These are phyloP conservation scores for Houttuynia cordata DNA, from an alignment of 164 flowering plant genomes.

Conservation along the genomic window DNA sequence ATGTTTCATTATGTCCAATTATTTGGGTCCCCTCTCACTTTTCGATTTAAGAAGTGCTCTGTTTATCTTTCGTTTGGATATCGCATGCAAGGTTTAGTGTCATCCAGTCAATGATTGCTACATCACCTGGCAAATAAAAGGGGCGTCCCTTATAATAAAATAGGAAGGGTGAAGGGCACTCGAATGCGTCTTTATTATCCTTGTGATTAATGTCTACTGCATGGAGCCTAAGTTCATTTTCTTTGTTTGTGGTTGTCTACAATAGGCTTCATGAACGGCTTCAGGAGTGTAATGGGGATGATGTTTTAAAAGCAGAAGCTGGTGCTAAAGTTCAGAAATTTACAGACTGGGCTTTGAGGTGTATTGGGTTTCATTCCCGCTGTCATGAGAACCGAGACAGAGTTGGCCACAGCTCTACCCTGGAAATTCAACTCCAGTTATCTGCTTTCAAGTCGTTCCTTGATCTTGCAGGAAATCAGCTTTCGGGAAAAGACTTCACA, in stretches of 20 bases:
- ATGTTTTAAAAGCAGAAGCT: conserved; percentile 88
- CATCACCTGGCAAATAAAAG: too few relatives aligned
- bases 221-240: conserved; percentile 1
- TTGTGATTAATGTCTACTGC: background rate
- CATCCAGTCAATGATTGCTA: too few relatives aligned
- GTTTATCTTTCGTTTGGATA: too few relatives aligned
- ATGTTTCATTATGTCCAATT: too few relatives aligned
- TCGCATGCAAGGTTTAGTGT: too few relatives aligned
- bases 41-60: too few relatives aligned
- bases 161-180: too few relatives aligned
- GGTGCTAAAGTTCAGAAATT: conserved; percentile 93
- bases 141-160: too few relatives aligned
- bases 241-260: conserved; percentile 1
- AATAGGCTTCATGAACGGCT: conserved; percentile 87
- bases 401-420: conserved; percentile 46
- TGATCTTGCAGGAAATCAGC: conserved; percentile 88
- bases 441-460: conserved; percentile 81
- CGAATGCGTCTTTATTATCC: too few relatives aligned
- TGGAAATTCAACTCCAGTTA: conserved; percentile 75
- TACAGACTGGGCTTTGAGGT: conserved; percentile 94
- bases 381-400: conserved; percentile 53
- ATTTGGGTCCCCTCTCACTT: too few relatives aligned
- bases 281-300: conserved; percentile 90
- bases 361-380: conserved; percentile 86
- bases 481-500: conserved; percentile 85